These are phyloP conservation scores for Geotrichum macrosporum DNA, from an alignment of 1,139 yeast genomes.

Conservation along the genomic window DNA sequence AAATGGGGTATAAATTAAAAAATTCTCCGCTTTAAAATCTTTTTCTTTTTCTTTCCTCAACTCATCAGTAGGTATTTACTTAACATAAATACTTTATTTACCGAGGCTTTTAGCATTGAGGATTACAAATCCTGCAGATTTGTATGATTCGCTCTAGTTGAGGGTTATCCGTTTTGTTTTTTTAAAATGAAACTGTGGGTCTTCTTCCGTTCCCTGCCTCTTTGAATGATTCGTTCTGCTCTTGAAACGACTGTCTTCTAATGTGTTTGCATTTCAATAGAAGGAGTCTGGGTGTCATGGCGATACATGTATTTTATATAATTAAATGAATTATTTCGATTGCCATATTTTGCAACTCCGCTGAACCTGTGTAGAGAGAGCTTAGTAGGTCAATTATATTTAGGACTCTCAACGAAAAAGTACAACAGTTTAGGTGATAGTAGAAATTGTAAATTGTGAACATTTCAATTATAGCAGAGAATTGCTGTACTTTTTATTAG, in stretches of 20 bases:
- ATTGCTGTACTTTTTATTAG: too few species aligned
- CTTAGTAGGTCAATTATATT: too few species aligned
- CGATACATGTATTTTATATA: neutral
- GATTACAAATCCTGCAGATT: neutral
- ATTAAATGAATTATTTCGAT: neutral
- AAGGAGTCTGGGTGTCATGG: conserved; percentile 5
- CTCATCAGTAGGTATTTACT: conserved; percentile 9
- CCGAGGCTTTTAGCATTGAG: conserved; percentile 8
- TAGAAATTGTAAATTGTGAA: too few species aligned
- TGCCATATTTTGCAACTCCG: too few species aligned
- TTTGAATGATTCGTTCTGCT: conserved; percentile 6
- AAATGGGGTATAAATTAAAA: neutral
- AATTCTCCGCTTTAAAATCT: neutral
- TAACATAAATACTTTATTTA: neutral
- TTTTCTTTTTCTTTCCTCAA: neutral
- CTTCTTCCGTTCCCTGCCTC: conserved; percentile 9
- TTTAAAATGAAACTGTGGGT: neutral
- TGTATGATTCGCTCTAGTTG: conserved; percentile 2
- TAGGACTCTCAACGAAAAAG: too few species aligned
- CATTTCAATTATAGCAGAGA: too few species aligned
- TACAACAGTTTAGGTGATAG: too few species aligned
- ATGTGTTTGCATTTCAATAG: neutral
- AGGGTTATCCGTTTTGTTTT: conserved; percentile 3
- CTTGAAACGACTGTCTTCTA: conserved; percentile 3
- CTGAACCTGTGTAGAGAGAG: too few species aligned